Conservation (phyloP, 805 yeast genomes). For the Starmerella asiatica region DNA sequence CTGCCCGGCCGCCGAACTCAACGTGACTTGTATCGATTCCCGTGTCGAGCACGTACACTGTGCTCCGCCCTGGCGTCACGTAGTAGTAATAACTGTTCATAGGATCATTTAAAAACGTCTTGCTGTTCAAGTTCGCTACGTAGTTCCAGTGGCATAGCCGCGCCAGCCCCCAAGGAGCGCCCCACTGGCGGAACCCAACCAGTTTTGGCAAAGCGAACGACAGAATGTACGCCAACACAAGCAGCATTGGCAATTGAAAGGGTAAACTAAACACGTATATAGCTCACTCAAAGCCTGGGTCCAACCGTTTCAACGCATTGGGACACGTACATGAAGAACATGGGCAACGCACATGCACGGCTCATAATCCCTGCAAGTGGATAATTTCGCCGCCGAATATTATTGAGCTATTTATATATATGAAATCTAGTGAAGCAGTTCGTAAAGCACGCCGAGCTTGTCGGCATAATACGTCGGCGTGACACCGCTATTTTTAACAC, state of each 20-base stretch:
- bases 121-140: conserved; percentile 35
- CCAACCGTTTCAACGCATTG: background rate
- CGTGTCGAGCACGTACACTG: conserved; percentile 74
- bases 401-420: no score
- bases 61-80: background rate
- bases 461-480: conserved; percentile 58
- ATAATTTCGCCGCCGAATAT: background rate
- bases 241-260: background rate
- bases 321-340: no score
- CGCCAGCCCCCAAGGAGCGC: conserved; percentile 92
- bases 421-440: conserved; percentile 28
- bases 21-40: conserved; percentile 66
- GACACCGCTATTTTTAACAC: conserved; percentile 26
- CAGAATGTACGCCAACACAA: no score
- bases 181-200: conserved; percentile 42
- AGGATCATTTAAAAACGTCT: conserved; percentile 41
- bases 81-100: conserved; percentile 54
- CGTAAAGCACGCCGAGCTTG: conserved; percentile 65
- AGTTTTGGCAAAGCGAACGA: background rate
- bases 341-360: no score
- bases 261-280: background rate
- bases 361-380: no score
- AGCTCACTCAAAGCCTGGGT: background rate
- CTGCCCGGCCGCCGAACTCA: conserved; percentile 73
- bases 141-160: conserved; percentile 69